Base-by-base conservation (phyloP, 805 yeast species). In the Debaryomyces tyrocola region DNA sequence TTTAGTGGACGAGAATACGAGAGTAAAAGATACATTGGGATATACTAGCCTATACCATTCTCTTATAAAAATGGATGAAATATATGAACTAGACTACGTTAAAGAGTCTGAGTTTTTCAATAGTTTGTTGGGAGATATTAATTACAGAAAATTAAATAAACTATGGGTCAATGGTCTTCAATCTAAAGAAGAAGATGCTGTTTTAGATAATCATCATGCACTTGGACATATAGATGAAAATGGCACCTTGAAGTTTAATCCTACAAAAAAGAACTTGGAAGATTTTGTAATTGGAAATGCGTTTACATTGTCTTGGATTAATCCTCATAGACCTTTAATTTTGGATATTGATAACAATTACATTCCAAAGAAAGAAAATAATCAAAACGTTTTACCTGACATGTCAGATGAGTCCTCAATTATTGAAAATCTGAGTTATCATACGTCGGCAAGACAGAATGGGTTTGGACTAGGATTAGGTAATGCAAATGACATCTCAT, bases 401-500 rank as follows among this genome's bases (percentile, higher is more conserved):
- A 6, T 12, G 7, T 14, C 34, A 8, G 14, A 29, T 24, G 18
- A 11, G 7, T 28, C 42, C 4, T 21, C 34, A 11, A 14, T 27
- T 27, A 8, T 11, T 11, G 42, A 39, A 12, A 21, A 14, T 14
- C 33, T 28, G 20, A 27, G 42, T 39, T 24, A 31, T 27, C 17
- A 24, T 10, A 39, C 31, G 21, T 31, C 14, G 7, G 35, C 10
- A 24, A 39, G 20, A 17, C 31, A 21, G 10, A 39, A 39, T 28
- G 42, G 42, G 15, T 45, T 40, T 15, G 49, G 39, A 39, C 47
- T 29, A 36, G 77, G 77, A 1, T 52, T 72, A 35, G 77, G 77
- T 10, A 67, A 60, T n/a, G 66, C 69, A 10, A 64, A 65, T 33
- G 77, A 72, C 47, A 72, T 72, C 18, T 58, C 67, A 5, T 69